Base-by-base conservation (phyloP, 2,329 filamentous ascomycete genomes). In the Pseudogymnoascus sp. region DNA sequence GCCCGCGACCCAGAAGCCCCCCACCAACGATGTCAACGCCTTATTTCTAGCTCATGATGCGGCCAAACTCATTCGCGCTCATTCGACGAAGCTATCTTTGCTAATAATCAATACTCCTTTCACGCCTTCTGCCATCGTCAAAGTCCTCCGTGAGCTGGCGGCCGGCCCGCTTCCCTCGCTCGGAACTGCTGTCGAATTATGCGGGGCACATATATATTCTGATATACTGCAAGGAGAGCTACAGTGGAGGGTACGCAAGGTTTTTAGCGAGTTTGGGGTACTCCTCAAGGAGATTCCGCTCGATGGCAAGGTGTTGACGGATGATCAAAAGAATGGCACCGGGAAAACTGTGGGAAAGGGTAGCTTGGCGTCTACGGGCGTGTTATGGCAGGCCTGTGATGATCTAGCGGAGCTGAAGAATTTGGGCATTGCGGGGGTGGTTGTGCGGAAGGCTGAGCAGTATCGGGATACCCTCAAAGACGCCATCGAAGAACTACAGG, bases 31-130 rank as follows among this genome's bases (percentile, higher is more conserved):
- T 23, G 50, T 84, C 72, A 75, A 89, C 67, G 80, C 86, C 8
- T 82, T 96, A 23, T 77, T 85, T 12, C 81, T 93, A 64, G 85
- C 93, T 36, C 83, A 84, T 69, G 88, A 93, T 70, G 83, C 89
- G 0, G 84, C 90, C 0, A 84, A 82, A 25, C 81, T 96, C 4
- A 84, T 96, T 64, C 87, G 85, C 73, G 90, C 92, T 0, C 91
- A 97, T 72, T 84, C 88, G 1, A 96, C 92, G 5, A 96, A 96
- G 67, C 81, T 97, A 25, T 93, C 90, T 0, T 86, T 97, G 0
- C 83, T 97, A 11, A 84, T 95, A 1, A 89, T 96, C 71, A 96
- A 90, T 71, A 84, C 90, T 16, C 93, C 93, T 0, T 96, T 96
- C 69, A 95, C 92, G 0, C 87, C 90, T 0, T 86, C 87, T 0